Base-by-base conservation (phyloP, 2,329 filamentous ascomycete species). In the Scedosporium apiospermum region DNA sequence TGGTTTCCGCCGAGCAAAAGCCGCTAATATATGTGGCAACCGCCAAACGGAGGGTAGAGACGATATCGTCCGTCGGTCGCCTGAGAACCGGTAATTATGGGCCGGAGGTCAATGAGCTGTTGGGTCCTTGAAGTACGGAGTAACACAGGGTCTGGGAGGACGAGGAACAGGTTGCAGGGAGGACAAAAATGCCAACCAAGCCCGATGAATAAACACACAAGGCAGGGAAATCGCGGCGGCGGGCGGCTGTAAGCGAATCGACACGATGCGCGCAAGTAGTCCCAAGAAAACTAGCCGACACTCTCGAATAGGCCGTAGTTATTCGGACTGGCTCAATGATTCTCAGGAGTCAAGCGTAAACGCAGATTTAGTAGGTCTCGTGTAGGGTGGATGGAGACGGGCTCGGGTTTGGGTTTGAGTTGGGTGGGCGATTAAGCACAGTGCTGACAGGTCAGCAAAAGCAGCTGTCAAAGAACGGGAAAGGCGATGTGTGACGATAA, bases 381-480 rank as follows among this genome's bases (percentile, higher is more conserved):
- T 38, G 12, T 38, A 38, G 10, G 34, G 30, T 10, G 30, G 6
- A 38, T 38, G 34, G 34, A 38, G 34, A 38, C 34, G 34, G 34
- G 34, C 34, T 38, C 34, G 12, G 34, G 53, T n/a, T n/a, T 12
- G 26, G 18, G 26, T 9, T 57, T 26, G 14, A 9, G 18, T 57
- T 34, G 16, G 34, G 34, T 38, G 34, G 34, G 34, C 18, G 51
- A 27, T 14, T 55, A 55, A 55, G 21, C 34, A 44, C 58, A 49
- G 58, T 26, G 58, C 58, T 41, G 21, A 41, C 27, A 60, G 23
- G 7, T 42, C 38, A 42, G 60, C 34, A 34, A 27, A 10, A 57
- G 60, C n/a, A 55, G 27, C 38, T 55, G 60, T 61, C 60, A 61
- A 23, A 61, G 60, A 61, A 61, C 60, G n/a, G n/a, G 42, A 26